Conservation (phyloP, 2,329 filamentous ascomycete species). For the Ceratocystis lukuohia region DNA sequence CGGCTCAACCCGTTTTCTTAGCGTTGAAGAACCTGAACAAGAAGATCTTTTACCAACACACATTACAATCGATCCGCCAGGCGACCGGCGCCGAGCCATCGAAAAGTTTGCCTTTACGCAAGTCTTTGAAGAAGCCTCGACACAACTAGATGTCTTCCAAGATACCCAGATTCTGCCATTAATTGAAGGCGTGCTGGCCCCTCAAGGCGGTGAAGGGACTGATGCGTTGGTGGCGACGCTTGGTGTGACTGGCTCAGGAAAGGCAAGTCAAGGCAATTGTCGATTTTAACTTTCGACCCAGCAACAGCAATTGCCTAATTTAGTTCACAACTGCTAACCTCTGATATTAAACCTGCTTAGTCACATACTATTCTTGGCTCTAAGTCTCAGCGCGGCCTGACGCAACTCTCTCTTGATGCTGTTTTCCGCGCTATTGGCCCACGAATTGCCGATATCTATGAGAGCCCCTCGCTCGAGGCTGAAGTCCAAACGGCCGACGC, state of each 20-base stretch:
- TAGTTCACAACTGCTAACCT: not conserved
- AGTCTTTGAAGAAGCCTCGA: conserved; percentile 77
- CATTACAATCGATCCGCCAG: conserved; percentile 66
- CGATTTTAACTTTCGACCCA: too few relatives aligned
- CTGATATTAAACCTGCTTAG: conserved; percentile 33
- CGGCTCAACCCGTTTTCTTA: conserved; percentile 56
- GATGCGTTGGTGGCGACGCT: conserved; percentile 85
- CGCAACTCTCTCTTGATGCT: conserved; percentile 80
- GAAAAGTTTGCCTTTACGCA: conserved; percentile 91
- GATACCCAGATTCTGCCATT: conserved; percentile 61
- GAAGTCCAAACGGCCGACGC: conserved; percentile 65
- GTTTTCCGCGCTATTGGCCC: conserved; percentile 69
- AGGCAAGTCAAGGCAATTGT: conserved; percentile 41
- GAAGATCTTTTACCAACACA: conserved; percentile 40
- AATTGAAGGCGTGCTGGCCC: conserved; percentile 59
- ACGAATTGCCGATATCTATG: conserved; percentile 51
- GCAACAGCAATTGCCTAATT: not conserved
- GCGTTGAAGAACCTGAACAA: conserved; percentile 49
- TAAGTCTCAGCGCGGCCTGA: conserved; percentile 71
- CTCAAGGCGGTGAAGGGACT: conserved; percentile 60
- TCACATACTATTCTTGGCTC: conserved; percentile 93
- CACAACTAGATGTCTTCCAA: conserved; percentile 76
- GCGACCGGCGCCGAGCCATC: conserved; percentile 73
- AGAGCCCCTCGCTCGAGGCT: conserved; percentile 49
- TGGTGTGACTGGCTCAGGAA: conserved; percentile 89